These are phyloP conservation scores for Nephelium lappaceum DNA, from an alignment of 345 rosid genomes.

Conservation along the genomic window DNA sequence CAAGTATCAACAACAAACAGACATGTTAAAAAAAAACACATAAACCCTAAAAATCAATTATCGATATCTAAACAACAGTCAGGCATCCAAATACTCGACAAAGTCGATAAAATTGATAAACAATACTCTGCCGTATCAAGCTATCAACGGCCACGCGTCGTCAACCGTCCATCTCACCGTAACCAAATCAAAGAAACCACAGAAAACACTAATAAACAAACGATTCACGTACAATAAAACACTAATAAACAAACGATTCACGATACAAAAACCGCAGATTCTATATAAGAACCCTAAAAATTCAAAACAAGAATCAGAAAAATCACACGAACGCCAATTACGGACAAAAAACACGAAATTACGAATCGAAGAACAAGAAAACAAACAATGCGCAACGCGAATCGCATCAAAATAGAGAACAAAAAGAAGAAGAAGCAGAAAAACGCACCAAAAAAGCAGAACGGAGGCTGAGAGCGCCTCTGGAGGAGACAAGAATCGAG, in stretches of 20 bases:
- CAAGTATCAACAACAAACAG: no score
- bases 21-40: not conserved
- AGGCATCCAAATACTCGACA: not conserved
- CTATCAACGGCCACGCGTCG: not conserved
- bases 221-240: not conserved
- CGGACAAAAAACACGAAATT: not conserved
- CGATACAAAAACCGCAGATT: not conserved
- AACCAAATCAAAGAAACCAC: not conserved
- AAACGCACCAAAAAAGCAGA: not conserved
- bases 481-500: constrained; percentile 18
- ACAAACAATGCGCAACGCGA: not conserved
- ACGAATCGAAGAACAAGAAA: not conserved
- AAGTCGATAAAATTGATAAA: not conserved
- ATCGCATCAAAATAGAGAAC: not conserved
- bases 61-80: not conserved
- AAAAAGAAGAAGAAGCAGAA: no score
- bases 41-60: constrained; percentile 1
- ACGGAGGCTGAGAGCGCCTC: not conserved
- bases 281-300: not conserved
- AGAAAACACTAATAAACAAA: no score
- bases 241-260: not conserved
- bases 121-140: not conserved
- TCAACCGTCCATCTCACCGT: not conserved
- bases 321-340: not conserved
- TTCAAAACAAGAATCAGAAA: not conserved